A percentile compares a stretch with the other conserved stretches of the same genome.
phyloP scores from a whole-genome alignment of 352 stramenopile species.

The Phytophthora palmivora region DNA sequence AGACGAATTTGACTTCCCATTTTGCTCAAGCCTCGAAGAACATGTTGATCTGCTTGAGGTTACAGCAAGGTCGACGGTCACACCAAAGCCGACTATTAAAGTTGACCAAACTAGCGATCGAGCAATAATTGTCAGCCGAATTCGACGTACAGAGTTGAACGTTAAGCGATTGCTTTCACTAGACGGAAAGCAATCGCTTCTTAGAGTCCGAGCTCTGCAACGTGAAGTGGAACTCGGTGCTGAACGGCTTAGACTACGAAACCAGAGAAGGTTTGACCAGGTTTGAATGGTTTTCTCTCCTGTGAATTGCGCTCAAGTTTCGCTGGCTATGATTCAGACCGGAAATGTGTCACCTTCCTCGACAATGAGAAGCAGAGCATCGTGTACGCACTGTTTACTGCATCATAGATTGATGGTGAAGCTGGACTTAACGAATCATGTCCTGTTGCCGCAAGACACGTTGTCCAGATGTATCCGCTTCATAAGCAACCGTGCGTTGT shows the following conservation, averaged over 20 bases:
- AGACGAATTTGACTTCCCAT: slow-evolving; percentile 85
- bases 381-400: slow-evolving; percentile 70
- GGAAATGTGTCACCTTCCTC: slow-evolving; percentile 61
- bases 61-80: slow-evolving; percentile 7
- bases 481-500: slow-evolving; percentile 48
- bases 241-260: slow-evolving; percentile 71
- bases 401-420: slow-evolving; percentile 44
- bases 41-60: slow-evolving; percentile 44
- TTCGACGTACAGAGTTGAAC: slow-evolving; percentile 64
- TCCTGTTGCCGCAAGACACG: too few relatives aligned
- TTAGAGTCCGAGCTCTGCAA: slow-evolving; percentile 79
- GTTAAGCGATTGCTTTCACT: slow-evolving; percentile 79
- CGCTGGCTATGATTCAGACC: too few relatives aligned
- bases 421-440: too few relatives aligned
- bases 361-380: slow-evolving; percentile 88
- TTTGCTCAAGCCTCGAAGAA: slow-evolving; percentile 82
- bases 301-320: slow-evolving; percentile 68
- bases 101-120: slow-evolving; percentile 26
- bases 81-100: slow-evolving; percentile 24
- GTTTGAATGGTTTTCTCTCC: slow-evolving; percentile 87
- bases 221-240: slow-evolving; percentile 71
- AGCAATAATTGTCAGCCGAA: slow-evolving; percentile 58
- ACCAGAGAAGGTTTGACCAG: slow-evolving; percentile 67
- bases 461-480: too few relatives aligned
- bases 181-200: slow-evolving; percentile 75